Evolutionary conservation across 2,329 filamentous ascomycete genomes (phyloP).

Genomic region (Scedosporium boydii): DNA sequence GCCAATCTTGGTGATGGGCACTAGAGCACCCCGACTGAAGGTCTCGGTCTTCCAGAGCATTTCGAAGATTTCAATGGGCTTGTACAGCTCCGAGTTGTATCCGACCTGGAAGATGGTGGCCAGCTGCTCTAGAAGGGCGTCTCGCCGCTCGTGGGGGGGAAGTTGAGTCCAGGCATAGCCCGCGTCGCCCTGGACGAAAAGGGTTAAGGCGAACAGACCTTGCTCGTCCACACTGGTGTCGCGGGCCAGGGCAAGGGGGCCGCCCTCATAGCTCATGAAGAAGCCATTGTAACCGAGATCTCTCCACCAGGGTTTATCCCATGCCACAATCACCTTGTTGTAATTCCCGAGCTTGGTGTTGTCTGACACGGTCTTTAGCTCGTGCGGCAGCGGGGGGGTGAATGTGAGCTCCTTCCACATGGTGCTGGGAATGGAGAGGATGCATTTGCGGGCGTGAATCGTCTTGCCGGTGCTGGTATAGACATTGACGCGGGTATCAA

Average conservation of each 20-base stretch:
- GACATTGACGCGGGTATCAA: slow-evolving; percentile 10
- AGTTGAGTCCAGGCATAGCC: slow-evolving; percentile 25
- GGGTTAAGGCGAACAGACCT: slow-evolving; percentile 24
- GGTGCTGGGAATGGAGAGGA: slow-evolving; percentile 39
- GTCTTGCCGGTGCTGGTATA: slow-evolving; percentile 14
- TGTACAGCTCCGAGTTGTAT: slow-evolving; percentile 12
- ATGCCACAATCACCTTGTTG: slow-evolving; percentile 28
- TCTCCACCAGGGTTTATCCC: slow-evolving; percentile 23
- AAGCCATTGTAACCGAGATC: slow-evolving; percentile 26
- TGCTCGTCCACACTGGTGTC: slow-evolving; percentile 27
- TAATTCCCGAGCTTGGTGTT: slow-evolving; percentile 31
- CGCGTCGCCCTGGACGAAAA: slow-evolving; percentile 28
- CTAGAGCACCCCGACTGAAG: slow-evolving; percentile 23
- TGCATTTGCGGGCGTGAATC: slow-evolving; percentile 26
- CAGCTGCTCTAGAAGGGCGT: slow-evolving; percentile 24
- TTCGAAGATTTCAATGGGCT: slow-evolving; percentile 19
- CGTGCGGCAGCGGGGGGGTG: slow-evolving; percentile 29
- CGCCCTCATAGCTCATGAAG: slow-evolving; percentile 27
- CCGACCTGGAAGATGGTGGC: slow-evolving; percentile 17
- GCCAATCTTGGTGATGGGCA: slow-evolving; percentile 21
- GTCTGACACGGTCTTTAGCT: slow-evolving; percentile 23
- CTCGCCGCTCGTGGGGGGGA: slow-evolving; percentile 16
- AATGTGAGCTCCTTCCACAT: slow-evolving; percentile 36
- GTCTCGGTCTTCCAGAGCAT: slow-evolving; percentile 23
- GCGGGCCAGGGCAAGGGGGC: slow-evolving; percentile 27